phyloP scores from a whole-genome alignment of 139 green algal species.

The Tetradesmus lagerheimii region DNA sequence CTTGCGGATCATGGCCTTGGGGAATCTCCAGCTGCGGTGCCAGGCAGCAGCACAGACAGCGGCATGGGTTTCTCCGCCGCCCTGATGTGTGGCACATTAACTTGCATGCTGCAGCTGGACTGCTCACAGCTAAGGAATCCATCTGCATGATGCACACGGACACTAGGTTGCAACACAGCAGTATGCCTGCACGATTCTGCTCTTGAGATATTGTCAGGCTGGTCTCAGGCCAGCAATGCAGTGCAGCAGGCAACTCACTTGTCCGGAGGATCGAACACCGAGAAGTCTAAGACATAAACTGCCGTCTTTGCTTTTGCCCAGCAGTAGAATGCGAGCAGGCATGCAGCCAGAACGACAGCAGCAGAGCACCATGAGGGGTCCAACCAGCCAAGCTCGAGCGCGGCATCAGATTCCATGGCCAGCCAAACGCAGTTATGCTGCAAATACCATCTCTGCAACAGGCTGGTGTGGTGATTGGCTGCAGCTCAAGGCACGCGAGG shows the following conservation, averaged over 20 bases:
- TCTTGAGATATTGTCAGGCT: too few relatives aligned
- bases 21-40: not conserved
- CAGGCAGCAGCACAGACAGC: not conserved
- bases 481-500: too few relatives aligned
- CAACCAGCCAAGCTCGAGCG: not conserved
- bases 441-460: too few relatives aligned
- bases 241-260: constrained; percentile 50
- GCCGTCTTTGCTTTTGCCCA: constrained; percentile 39
- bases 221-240: not conserved
- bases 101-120: too few relatives aligned
- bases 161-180: too few relatives aligned
- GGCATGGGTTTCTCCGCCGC: too few relatives aligned
- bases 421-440: not conserved
- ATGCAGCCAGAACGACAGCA: not conserved
- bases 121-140: too few relatives aligned
- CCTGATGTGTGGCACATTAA: too few relatives aligned
- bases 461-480: too few relatives aligned
- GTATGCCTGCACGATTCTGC: too few relatives aligned
- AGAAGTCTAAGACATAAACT: constrained; percentile 94
- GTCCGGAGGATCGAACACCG: constrained; percentile 76
- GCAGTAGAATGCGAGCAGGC: not conserved
- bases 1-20: not conserved
- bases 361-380: not conserved
- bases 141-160: too few relatives aligned
- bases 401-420: not conserved